Percentiles rank a stretch among this genome's conserved stretches.
Evolutionary conservation across 306 rosid species (phyloP).

Genomic region (Prunus dulcis): DNA sequence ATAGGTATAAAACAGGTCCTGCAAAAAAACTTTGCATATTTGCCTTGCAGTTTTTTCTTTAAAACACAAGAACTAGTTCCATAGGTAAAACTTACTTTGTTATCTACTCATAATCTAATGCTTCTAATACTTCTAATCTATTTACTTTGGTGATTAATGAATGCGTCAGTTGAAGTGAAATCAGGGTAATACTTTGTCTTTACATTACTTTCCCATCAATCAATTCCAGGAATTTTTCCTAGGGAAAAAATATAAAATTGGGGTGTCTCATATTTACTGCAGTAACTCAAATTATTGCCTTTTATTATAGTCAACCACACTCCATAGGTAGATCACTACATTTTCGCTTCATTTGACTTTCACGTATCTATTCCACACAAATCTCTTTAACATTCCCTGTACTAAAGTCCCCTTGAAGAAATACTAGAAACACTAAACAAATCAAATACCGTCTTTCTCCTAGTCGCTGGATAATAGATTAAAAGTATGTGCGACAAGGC

Average conservation of each 20-base stretch:
- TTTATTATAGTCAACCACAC: neutral
- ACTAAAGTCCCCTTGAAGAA: constrained; percentile 3
- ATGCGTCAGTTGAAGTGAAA: neutral
- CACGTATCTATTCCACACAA: neutral
- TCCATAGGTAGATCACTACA: neutral
- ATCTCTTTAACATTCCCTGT: neutral
- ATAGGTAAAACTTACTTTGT: neutral
- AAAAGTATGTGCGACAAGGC: neutral
- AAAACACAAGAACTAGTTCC: neutral
- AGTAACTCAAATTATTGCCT: neutral
- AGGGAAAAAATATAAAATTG: neutral
- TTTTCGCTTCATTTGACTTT: neutral
- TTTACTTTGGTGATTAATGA: neutral
- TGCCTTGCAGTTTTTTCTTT: neutral
- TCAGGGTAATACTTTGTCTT: neutral
- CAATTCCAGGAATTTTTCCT: neutral
- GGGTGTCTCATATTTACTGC: neutral
- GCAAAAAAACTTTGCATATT: neutral
- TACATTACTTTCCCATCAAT: neutral
- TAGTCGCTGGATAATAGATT: neutral
- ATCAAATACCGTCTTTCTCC: neutral
- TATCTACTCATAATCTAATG: neutral
- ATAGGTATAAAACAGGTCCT: neutral
- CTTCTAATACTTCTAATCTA: neutral
- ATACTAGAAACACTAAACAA: neutral